These are phyloP conservation scores for Cytospora paraplurivora DNA, from an alignment of 2,329 filamentous ascomycete genomes.

Conservation along the genomic window DNA sequence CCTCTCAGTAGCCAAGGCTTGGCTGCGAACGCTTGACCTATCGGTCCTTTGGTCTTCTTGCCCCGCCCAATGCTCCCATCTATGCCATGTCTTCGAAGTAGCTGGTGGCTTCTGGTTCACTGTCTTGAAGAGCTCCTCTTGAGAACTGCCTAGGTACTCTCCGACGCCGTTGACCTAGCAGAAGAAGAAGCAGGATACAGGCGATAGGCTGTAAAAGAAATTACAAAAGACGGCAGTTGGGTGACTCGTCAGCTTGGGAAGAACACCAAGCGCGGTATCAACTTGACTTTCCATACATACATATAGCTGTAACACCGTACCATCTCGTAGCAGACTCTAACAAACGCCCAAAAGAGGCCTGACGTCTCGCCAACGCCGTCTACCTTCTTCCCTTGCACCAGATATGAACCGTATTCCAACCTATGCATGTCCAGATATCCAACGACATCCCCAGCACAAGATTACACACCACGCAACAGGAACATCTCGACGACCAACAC, in stretches of 20 bases:
- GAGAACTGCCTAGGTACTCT: too few species aligned
- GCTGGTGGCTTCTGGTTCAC: too few species aligned
- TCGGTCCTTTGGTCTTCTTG: too few species aligned
- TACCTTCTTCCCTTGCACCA: background rate
- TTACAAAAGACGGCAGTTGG: background rate
- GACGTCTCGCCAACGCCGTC: background rate
- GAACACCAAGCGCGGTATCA: background rate
- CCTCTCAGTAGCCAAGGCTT: too few species aligned
- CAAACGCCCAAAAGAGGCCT: background rate
- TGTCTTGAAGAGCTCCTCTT: too few species aligned
- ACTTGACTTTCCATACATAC: background rate
- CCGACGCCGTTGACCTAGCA: background rate
- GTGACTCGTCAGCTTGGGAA: background rate
- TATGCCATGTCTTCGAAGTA: too few species aligned
- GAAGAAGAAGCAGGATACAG: background rate
- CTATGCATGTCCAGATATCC: background rate
- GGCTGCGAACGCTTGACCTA: too few species aligned
- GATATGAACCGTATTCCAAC: background rate
- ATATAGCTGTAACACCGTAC: background rate
- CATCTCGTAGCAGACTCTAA: background rate
- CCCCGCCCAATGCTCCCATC: too few species aligned
- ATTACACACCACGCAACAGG: background rate
- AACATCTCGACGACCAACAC: background rate
- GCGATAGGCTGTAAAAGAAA: background rate
- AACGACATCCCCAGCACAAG: background rate